Evolutionary conservation across 192 early-diverging fungal species (phyloP), one percentile per base, ranked within the genome.

Genomic region (Backusella sp.): DNA sequence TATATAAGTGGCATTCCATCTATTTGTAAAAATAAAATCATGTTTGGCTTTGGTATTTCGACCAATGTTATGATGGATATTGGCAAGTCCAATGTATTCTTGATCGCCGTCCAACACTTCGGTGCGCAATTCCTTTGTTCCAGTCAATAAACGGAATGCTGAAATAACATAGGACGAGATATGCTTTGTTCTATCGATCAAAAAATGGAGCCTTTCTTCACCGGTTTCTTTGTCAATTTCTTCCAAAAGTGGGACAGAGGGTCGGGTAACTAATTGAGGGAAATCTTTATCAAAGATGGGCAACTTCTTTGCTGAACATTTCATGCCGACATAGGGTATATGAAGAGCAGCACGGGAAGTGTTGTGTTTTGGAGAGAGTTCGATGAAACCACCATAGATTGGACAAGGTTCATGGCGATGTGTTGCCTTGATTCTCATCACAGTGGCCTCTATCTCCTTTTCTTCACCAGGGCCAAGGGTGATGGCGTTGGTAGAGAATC

Each of bases 331-430:
- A 81, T 87, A 87, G 26, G 86, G 86, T 36, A 87, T 74, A 52
- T 79, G 73, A 35, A 85, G 71, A 1, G 80, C 65, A 52, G 65
- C 77, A 7, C 46, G 37, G 0, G 73, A 36, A 19, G 72, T 32
- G 41, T 77, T 36, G 23, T 78, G 66, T 1, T 68, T 42, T 39
- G 87, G 76, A 7, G 72, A 70, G 39, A 84, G 68, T 26, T 77
- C 44, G n/a, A 88, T 62, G 19, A 67, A 88, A 2, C 87, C 87
- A 75, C 86, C 84, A 73, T 86, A 88, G 6, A 86, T 65, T 9
- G 77, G 78, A 69, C 66, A 84, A 0, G 74, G 73, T 30, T 76
- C 15, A 8, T 79, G 74, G 1, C n/a, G 39, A 42, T 73, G 39
- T 39, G 77, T 78, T 26, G 68, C 74, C 6, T 19, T 42, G 42